These are phyloP conservation scores for Naegleria lovaniensis DNA, from an alignment of 208 protist genomes.

Conservation along the genomic window DNA sequence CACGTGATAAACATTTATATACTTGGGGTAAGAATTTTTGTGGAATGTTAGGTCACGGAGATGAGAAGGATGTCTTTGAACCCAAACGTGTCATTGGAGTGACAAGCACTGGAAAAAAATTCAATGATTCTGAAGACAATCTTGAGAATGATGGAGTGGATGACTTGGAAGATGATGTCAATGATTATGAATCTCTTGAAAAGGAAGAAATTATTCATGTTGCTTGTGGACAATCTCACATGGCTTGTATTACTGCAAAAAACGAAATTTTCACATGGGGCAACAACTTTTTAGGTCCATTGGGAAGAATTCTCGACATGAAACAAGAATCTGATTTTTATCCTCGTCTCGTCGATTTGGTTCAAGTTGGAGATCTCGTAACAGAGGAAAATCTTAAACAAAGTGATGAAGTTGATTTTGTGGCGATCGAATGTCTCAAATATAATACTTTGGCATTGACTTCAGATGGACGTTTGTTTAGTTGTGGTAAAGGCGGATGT, in stretches of 20 bases:
- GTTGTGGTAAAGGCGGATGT: slow-evolving; percentile 11
- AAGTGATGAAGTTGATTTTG: slow-evolving; percentile 17
- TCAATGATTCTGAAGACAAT: neutral
- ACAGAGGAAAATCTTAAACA: neutral
- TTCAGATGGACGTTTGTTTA: neutral
- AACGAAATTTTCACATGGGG: slow-evolving; percentile 19
- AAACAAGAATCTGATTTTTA: neutral
- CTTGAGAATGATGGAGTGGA: neutral
- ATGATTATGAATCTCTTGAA: neutral
- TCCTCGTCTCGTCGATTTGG: neutral
- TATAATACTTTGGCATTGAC: slow-evolving; percentile 20
- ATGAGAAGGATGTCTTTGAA: neutral
- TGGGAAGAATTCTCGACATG: neutral
- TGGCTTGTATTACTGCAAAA: neutral
- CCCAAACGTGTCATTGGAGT: neutral
- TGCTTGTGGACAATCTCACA: neutral
- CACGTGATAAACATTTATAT: neutral
- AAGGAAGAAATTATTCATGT: neutral
- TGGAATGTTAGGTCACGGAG: neutral
- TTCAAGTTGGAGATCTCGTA: neutral
- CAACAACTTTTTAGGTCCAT: slow-evolving; percentile 17
- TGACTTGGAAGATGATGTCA: neutral
- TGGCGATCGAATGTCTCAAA: slow-evolving; percentile 6
- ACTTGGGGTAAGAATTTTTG: slow-evolving; percentile 4
- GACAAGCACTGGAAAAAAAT: neutral